A percentile compares a stretch with the other conserved stretches of the same genome.
Conservation (phyloP, 2,329 filamentous ascomycete genomes). For the Magnaporthiopsis rhizophila region DNA sequence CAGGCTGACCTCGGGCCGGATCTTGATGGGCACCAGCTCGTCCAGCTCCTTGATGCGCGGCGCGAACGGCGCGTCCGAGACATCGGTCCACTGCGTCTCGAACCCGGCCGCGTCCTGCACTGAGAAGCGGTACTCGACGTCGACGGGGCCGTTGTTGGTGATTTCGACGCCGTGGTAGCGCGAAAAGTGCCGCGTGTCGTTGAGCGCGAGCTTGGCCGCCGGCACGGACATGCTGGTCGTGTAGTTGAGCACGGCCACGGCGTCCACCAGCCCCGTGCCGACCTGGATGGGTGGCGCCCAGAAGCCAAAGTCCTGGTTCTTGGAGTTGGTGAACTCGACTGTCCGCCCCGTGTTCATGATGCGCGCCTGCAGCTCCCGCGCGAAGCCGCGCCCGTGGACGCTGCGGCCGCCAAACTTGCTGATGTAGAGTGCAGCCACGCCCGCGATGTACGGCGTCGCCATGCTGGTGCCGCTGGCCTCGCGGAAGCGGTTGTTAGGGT, state of each 20-base stretch:
- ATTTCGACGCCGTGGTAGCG: constrained; percentile 21
- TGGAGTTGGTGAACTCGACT: constrained; percentile 21
- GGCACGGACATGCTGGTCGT: constrained; percentile 28
- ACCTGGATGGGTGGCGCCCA: constrained; percentile 22
- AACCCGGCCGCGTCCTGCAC: constrained; percentile 26
- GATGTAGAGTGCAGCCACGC: constrained; percentile 31
- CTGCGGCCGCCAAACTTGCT: constrained; percentile 24
- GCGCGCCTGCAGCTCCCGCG: constrained; percentile 19
- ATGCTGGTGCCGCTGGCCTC: constrained; percentile 40
- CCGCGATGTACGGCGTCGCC: constrained; percentile 38
- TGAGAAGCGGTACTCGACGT: constrained; percentile 26
- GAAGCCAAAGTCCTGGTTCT: constrained; percentile 16
- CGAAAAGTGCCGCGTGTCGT: constrained; percentile 34
- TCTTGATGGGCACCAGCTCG: constrained; percentile 12
- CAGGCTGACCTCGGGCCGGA: constrained; percentile 10
- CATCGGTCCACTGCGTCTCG: constrained; percentile 19
- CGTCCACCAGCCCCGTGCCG: constrained; percentile 33
- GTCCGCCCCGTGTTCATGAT: constrained; percentile 26
- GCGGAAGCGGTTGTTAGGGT: constrained; percentile 25
- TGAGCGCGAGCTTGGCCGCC: constrained; percentile 32
- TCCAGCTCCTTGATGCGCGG: constrained; percentile 8
- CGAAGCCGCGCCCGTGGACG: constrained; percentile 22
- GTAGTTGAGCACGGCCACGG: constrained; percentile 30
- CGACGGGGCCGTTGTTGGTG: constrained; percentile 27
- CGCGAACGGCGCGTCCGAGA: not conserved